A percentile compares a stretch with the other conserved stretches of the same genome.
These are phyloP conservation scores for Mortierella sp. DNA, from an alignment of 371 early-diverging fungal genomes.

Conservation along the genomic window DNA sequence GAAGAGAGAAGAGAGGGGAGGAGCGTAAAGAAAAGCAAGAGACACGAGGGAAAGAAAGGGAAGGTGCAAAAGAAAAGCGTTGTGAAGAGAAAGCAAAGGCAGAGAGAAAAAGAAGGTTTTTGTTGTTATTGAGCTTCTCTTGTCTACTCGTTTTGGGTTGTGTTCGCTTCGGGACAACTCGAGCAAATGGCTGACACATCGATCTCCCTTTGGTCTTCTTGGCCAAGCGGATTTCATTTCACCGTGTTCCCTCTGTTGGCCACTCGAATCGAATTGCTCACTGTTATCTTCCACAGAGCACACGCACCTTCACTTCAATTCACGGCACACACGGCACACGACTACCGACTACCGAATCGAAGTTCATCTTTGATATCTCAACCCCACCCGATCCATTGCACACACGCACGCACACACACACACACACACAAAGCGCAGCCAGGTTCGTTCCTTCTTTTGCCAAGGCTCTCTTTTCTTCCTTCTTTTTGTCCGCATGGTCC, in stretches of 20 bases:
- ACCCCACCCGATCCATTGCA: background rate
- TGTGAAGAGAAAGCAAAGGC: background rate
- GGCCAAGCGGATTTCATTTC: conserved; percentile 20
- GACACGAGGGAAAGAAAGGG: background rate
- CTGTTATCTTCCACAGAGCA: background rate
- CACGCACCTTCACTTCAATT: background rate
- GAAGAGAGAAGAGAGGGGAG: too few species aligned
- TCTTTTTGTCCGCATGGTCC: background rate
- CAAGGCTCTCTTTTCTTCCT: background rate
- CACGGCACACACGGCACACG: conserved; percentile 9
- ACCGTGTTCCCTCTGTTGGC: background rate
- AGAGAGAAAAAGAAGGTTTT: background rate
- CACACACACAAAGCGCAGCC: background rate
- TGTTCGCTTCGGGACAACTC: background rate
- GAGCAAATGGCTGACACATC: conserved; percentile 8
- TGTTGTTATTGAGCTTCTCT: background rate
- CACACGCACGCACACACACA: background rate
- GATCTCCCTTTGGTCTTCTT: too few species aligned
- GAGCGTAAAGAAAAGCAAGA: background rate
- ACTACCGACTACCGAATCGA: conserved; percentile 13
- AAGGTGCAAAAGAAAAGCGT: background rate
- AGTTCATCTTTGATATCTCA: background rate
- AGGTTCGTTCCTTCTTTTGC: background rate
- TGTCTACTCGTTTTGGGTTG: background rate
- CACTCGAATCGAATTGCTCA: background rate